A percentile compares a stretch with the other conserved stretches of the same genome.
Conservation (phyloP, 225 moss, liverwort and hornwort genomes). For the Ulota crispa region DNA sequence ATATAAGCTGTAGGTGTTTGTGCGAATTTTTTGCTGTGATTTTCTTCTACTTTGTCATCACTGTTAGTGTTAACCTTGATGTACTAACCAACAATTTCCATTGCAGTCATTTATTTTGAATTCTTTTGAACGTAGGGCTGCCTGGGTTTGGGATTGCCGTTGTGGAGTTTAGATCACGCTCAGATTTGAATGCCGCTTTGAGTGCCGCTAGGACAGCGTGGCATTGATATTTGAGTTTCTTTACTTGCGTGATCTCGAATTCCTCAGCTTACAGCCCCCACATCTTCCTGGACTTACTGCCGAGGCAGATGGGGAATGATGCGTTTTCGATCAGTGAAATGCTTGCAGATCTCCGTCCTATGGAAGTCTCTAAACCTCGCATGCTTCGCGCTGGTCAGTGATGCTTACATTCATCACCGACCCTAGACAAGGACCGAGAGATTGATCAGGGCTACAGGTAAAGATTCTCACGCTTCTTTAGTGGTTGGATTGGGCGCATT, state of each 20-base stretch:
- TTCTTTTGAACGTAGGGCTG: neutral
- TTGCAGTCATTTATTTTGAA: neutral
- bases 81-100: neutral
- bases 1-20: neutral
- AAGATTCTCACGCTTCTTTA: constrained; percentile 13
- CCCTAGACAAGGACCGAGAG: neutral
- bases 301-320: constrained; percentile 16
- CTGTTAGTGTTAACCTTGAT: neutral
- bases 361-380: neutral
- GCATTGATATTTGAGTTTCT: neutral
- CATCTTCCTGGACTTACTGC: constrained; percentile 26
- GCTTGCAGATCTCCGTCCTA: constrained; percentile 21
- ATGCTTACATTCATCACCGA: constrained; percentile 13
- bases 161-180: neutral
- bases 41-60: neutral
- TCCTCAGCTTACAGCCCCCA: constrained; percentile 6
- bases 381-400: neutral
- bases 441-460: constrained; percentile 14
- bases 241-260: neutral
- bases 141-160: neutral
- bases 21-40: neutral
- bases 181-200: neutral
- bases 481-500: neutral
- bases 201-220: neutral
- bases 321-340: neutral